Evolutionary conservation across 2,329 filamentous ascomycete species (phyloP), one percentile per base, ranked within the genome.

Genomic region (Pseudogymnoascus sp.): DNA sequence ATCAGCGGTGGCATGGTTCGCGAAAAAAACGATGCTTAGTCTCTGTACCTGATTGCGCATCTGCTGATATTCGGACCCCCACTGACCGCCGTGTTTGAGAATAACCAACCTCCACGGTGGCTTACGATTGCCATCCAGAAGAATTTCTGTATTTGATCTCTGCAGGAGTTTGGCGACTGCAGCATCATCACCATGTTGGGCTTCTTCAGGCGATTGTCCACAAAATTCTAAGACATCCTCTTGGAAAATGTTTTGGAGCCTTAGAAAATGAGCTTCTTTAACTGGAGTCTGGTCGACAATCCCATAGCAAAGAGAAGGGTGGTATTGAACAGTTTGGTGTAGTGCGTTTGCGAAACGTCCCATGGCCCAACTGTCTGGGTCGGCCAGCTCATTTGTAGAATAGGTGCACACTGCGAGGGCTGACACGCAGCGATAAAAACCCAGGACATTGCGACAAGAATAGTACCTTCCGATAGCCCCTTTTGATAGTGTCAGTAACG

Each of bases 41-140:
- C 18, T 61, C 16, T 6, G 57, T 2, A 9, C 39, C 18, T 28
- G 35, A 38, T 58, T 59, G 32, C n/a, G 9, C 11, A 43, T 12
- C 20, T 43, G 39, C 39, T 43, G 39, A 14, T 18, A 43, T 43
- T 43, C 20, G 11, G 38, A 60, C 9, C 38, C 38, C 58, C 58
- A 60, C 6, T 18, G 38, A 16, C 28, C 35, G n/a, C 38, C 60
- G 43, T 67, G 61, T 12, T 60, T 41, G 4, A 68, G n/a, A 25
- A 66, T 60, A 2, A 61, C 25, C 6, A 68, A 1, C 43, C 62
- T 68, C 67, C 67, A 69, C 1, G 61, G 62, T 5, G 67, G 67
- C 30, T 63, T 64, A 1, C 18, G 20, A 8, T 63, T n/a, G 14
- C 58, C 64, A n/a, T 69, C 34, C 34, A 37, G 34, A 37, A 37